These are phyloP conservation scores for Jasminum sambac DNA, from an alignment of 257 asterid genomes.

Conservation along the genomic window DNA sequence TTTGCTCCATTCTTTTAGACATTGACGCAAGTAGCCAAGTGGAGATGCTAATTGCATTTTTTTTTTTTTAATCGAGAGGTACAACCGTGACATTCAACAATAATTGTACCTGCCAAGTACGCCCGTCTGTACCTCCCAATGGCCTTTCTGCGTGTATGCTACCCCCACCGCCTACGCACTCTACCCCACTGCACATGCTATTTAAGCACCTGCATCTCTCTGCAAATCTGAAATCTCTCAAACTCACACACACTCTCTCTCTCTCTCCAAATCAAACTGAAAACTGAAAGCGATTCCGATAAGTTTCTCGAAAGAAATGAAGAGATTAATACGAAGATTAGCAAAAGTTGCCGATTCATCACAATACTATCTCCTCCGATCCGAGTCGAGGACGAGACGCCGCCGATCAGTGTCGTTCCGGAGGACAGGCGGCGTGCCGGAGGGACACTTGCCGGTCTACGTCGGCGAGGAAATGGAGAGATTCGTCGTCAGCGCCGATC, in stretches of 20 bases:
- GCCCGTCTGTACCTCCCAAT: constrained; percentile 59
- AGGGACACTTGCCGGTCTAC: constrained; percentile 54
- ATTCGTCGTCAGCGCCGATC: constrained; percentile 46
- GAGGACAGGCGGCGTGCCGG: constrained; percentile 31
- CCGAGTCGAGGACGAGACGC: constrained; percentile 29
- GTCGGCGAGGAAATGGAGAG: constrained; percentile 61
- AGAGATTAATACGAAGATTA: constrained; percentile 43
- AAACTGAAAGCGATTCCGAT: not conserved
- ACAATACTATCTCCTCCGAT: constrained; percentile 30
- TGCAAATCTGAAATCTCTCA: not conserved
- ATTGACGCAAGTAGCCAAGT: too few relatives aligned
- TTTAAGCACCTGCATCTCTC: not conserved
- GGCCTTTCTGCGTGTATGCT: constrained; percentile 5
- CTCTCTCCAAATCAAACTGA: constrained; percentile 10
- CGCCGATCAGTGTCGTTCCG: constrained; percentile 24
- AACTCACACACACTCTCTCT: too few relatives aligned
- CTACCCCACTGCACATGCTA: not conserved
- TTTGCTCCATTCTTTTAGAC: too few relatives aligned
- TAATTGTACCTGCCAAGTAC: constrained; percentile 63
- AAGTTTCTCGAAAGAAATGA: constrained; percentile 25
- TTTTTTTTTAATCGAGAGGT: too few relatives aligned
- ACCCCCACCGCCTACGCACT: not conserved
- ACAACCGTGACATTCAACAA: constrained; percentile 23
- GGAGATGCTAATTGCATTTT: too few relatives aligned
- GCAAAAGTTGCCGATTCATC: constrained; percentile 49